Base-by-base conservation (phyloP, 768 basidiomycete species). In the Daedalea quercina region DNA sequence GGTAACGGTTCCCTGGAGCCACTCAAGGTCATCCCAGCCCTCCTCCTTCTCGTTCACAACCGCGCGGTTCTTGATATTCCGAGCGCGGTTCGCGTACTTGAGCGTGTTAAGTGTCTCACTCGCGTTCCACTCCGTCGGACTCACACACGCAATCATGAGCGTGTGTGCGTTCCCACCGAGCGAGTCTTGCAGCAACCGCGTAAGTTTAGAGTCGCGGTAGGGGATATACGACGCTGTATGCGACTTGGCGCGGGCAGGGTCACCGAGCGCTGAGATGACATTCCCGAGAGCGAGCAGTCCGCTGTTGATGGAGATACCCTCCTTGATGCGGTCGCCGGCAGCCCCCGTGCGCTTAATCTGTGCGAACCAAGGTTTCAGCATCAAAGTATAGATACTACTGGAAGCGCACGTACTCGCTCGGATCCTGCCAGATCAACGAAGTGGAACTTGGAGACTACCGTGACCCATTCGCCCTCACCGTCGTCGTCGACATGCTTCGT, bases 241-340 rank as follows among this genome's bases (percentile, higher is more conserved):
- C 19, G 88, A 82, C 67, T 90, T 90, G 34, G 87, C 84, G 49
- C 90, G 83, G 40, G 88, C 76, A 26, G 95, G 95, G 69, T 98
- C 95, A 7, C 92, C 95, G 19, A 98, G 84, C 0, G 94, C 93
- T 55, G 95, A 97, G 54, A 99, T 98, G 62, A 99, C 96, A 68
- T 99, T 99, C 44, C 96, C 96, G 20, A 99, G 80, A 17, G 96
- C 95, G 33, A 94, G 79, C 31, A 99, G 82, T 55, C 96, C 96
- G 56, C 90, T 89, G 73, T 99, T 99, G 73, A 98, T 98, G 25
- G 92, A 93, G 50, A 96, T 96, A n/a, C 95, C 95, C 71, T 97
- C 96, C 68, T 93, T 98, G 69, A 95, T 91, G 52, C 95, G 87
- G 57, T 97, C 95, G 3, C 96, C 96, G 9, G 85, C 86, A 3